Percentiles rank a stretch among this genome's conserved stretches.
phyloP scores from a whole-genome alignment of 768 basidiomycete genomes.

The Lentinula lateritia region DNA sequence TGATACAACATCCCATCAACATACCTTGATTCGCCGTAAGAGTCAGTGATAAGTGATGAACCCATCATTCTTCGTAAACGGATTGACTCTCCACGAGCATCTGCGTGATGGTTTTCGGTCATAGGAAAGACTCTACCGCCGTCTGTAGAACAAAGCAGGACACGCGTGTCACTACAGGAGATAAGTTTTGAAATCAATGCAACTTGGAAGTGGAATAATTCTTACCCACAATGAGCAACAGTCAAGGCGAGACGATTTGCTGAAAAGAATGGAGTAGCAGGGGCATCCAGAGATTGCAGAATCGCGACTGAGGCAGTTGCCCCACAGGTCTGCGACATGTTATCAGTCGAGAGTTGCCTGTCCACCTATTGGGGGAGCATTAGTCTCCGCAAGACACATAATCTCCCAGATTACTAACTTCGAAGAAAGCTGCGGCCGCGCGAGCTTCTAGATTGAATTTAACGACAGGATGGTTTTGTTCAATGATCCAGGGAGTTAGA shows the following conservation, averaged over 20 bases:
- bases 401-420: conserved; percentile 41
- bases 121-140: conserved; percentile 75
- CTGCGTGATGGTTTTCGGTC: conserved; percentile 96
- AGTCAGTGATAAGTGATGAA: conserved; percentile 84
- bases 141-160: conserved; percentile 71
- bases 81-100: conserved; percentile 78
- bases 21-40: conserved; percentile 88
- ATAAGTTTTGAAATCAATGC: neutral
- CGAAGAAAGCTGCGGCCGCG: conserved; percentile 81
- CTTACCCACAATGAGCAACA: conserved; percentile 89
- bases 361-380: conserved; percentile 55
- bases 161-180: conserved; percentile 73
- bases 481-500: conserved; percentile 60
- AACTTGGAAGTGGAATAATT: neutral
- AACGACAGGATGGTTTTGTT: conserved; percentile 21
- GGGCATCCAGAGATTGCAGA: conserved; percentile 84
- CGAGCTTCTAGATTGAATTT: conserved; percentile 77
- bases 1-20: neutral
- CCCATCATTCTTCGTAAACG: conserved; percentile 88
- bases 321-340: conserved; percentile 70
- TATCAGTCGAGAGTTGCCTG: conserved; percentile 61
- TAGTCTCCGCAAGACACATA: neutral
- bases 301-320: conserved; percentile 89
- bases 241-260: conserved; percentile 73
- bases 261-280: conserved; percentile 77